Conservation (phyloP, 2,329 filamentous ascomycete species). For the Colletotrichum trifolii region DNA sequence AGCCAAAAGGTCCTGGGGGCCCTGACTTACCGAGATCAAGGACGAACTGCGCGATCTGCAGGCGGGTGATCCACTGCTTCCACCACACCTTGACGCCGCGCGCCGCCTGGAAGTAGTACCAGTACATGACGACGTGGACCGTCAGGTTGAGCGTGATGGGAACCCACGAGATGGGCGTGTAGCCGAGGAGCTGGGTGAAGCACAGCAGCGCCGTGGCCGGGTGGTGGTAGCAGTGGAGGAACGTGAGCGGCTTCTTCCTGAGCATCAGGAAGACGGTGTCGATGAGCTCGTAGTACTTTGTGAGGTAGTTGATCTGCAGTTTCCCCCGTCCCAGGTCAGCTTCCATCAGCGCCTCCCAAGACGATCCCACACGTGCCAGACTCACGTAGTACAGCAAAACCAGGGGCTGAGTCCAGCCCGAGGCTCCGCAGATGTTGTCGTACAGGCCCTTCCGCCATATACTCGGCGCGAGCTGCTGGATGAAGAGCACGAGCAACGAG, state of each 20-base stretch:
- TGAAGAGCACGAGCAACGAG: constrained; percentile 77
- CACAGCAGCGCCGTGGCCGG: constrained; percentile 89
- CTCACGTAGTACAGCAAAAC: constrained; percentile 90
- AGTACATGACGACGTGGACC: constrained; percentile 95
- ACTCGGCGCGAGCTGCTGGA: constrained; percentile 84
- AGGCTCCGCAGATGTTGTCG: constrained; percentile 77
- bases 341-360: too few species aligned
- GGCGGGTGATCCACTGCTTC: constrained; percentile 94
- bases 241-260: constrained; percentile 95
- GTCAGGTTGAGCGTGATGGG: constrained; percentile 84
- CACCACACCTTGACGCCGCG: constrained; percentile 91
- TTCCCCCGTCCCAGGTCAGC: constrained; percentile 44
- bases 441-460: constrained; percentile 80
- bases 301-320: constrained; percentile 84
- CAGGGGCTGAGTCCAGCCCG: constrained; percentile 85
- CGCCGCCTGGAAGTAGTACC: constrained; percentile 96
- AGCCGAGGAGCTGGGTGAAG: constrained; percentile 88
- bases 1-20: background rate
- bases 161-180: constrained; percentile 88
- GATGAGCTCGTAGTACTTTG: constrained; percentile 88
- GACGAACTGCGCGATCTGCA: constrained; percentile 90
- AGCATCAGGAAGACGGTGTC: constrained; percentile 91
- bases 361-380: background rate
- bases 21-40: constrained; percentile 80
- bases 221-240: constrained; percentile 94